Base-by-base conservation (phyloP, 495 filamentous ascomycete species). In the Trichoderma asperelloides region DNA sequence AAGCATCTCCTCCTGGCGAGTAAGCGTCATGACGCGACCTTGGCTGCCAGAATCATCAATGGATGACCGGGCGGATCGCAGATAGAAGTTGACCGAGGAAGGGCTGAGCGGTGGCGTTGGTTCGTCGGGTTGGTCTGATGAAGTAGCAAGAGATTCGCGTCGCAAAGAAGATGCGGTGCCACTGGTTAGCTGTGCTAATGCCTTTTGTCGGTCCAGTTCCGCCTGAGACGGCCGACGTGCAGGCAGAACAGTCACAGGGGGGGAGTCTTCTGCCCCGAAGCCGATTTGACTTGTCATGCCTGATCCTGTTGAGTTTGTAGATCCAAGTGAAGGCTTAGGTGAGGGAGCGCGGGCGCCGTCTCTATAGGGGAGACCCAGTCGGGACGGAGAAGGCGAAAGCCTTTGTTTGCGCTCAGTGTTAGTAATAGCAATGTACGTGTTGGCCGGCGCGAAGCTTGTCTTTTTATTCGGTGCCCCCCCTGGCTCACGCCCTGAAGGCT, bases 1-100 rank as follows among this genome's bases (percentile, higher is more conserved):
- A 7, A 97, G 79, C 73, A 89, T 86, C 72, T 92, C 89, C 74
- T 97, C 93, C 75, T 96, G 91, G 64, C 86, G 82, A 0, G 91
- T 96, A 63, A 96, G 91, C 0, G 90, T 88, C 85, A 97, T 95
- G 47, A 95, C 80, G 45, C 88, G 87, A 27, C 67, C 66, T 40
- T 80, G 76, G 33, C 71, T 49, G 37, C 71, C 65, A 57, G 74
- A 73, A 69, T 27, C 70, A 67, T 15, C 62, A 3, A 70, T 67
- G 0, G 74, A 76, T 30, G 55, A 60, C 13, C 55, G 55, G 4
- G 55, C 55, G 18, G 73, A 76, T 49, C 76, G 74, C n/a, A 74
- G 70, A 67, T 76, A 78, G 37, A 80, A 77, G 60, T 82, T 81
- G 5, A 80, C 72, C 65, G 77, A 80, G 7, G 72, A 78, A 0